Evolutionary conservation across 225 moss, liverwort and hornwort genomes (phyloP), one percentile per base, ranked within the genome.

Genomic region (Pseudoscleropodium purum): DNA sequence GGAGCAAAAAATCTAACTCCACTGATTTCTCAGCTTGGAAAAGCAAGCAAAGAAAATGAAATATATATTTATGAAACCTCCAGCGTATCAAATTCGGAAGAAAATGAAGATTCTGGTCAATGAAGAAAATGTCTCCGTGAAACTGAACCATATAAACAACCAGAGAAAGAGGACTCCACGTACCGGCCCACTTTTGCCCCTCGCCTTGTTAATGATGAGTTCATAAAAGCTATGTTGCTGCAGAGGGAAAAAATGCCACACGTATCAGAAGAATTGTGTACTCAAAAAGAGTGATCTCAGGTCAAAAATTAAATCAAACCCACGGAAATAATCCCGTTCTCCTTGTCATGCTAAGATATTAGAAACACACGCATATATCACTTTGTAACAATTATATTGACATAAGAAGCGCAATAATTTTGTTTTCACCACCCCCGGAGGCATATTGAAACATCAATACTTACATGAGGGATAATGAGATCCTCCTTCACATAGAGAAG

Each of bases 211-310:
- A 79, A 97, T 97, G 75, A 99, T 99, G 61, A 99, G 93, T 88
- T 99, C 99, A 91, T 99, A 99, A 86, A 99, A 99, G 94, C 97
- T 97, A 78, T 99, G 99, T 94, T 99, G 99, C 99, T 99, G 97
- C 85, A 84, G 84, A 89, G 74, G 7, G 18, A 33, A 68, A 83
- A 45, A 85, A n/a, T 31, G 52, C 57, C 81, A 63, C 10, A 64
- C 2, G 39, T 18, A 62, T 85, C 47, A 78, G 77, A 43, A 43
- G 23, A 63, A 52, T 43, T 67, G 36, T 37, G 15, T 33, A 39
- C 33, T 89, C 31, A 45, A 49, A 64, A 33, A 41, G 37, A 49
- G 57, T 51, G 62, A 74, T 79, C 65, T 52, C 47, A 66, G 23
- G 43, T 78, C 59, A 73, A 74, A 81, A 79, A 60, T 24, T 31